Evolutionary conservation across 169 alveolate genomes (phyloP).

Genomic region (Cryptosporidium parvum): DNA sequence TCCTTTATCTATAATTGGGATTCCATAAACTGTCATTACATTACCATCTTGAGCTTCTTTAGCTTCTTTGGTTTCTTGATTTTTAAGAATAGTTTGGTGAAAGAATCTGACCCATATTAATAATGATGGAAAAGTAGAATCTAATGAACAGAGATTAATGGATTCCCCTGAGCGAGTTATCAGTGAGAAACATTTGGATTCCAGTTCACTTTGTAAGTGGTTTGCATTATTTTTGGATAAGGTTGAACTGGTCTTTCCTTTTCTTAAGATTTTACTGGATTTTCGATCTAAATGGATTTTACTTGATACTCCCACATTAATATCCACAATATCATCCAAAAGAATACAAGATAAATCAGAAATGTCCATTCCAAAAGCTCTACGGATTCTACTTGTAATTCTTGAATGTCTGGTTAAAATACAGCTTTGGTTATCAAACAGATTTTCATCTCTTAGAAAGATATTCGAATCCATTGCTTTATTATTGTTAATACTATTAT

Average conservation of each 20-base stretch:
- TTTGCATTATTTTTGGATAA: background rate
- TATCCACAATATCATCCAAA: conserved; percentile 50
- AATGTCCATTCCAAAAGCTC: conserved; percentile 17
- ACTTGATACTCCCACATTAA: conserved; percentile 61
- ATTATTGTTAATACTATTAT: background rate
- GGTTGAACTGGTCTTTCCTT: background rate
- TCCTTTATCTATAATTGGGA: conserved; percentile 27
- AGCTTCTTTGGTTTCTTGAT: conserved; percentile 37
- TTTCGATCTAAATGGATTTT: conserved; percentile 13
- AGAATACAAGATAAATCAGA: conserved; percentile 37
- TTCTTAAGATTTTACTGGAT: conserved; percentile 1
- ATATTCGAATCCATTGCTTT: background rate
- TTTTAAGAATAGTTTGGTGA: conserved; percentile 66
- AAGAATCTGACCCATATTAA: conserved; percentile 53
- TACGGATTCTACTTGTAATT: conserved; percentile 12
- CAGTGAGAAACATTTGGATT: conserved; percentile 55
- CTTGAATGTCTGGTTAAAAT: conserved; percentile 32
- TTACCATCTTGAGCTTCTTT: background rate
- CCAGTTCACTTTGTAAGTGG: conserved; percentile 37
- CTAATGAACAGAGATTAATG: conserved; percentile 45
- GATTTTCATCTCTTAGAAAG: background rate
- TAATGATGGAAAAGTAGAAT: conserved; percentile 56
- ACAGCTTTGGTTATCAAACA: conserved; percentile 17
- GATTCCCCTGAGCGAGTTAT: conserved; percentile 43
- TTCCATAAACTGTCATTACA: conserved; percentile 10